Evolutionary conservation across 2,329 filamentous ascomycete species (phyloP).

Genomic region (Fusarium nodosum): DNA sequence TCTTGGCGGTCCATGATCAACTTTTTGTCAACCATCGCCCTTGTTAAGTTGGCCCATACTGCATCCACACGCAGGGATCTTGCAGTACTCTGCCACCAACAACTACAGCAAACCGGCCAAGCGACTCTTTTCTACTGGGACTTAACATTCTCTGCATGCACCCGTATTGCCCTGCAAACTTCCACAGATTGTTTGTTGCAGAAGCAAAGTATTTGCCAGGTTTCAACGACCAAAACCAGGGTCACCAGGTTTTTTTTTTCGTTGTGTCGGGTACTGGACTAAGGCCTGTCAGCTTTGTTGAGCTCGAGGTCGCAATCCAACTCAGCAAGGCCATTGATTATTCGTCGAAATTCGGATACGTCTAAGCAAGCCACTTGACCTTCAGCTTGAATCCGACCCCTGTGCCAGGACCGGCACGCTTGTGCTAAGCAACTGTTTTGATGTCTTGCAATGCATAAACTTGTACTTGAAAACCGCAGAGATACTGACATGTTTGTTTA

Average conservation of each 20-base stretch:
- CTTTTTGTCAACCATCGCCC: conserved; percentile 38
- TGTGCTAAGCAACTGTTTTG: conserved; percentile 19
- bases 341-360: conserved; percentile 21
- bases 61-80: conserved; percentile 29
- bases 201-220: conserved; percentile 10
- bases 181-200: conserved; percentile 17
- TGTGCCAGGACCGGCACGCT: conserved; percentile 22
- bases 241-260: conserved; percentile 1
- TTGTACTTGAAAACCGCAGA: conserved; percentile 5
- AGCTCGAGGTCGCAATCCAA: conserved; percentile 6
- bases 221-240: conserved; percentile 16
- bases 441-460: conserved; percentile 19
- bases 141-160: conserved; percentile 25
- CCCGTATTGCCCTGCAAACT: conserved; percentile 25
- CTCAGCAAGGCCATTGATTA: conserved; percentile 8
- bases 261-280: conserved; percentile 8
- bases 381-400: conserved; percentile 29
- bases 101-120: conserved; percentile 22
- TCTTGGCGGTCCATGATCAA: conserved; percentile 43
- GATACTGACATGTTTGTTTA: conserved; percentile 59
- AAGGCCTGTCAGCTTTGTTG: conserved; percentile 12
- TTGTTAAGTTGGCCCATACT: conserved; percentile 24
- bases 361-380: conserved; percentile 45
- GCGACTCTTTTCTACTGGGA: conserved; percentile 5
- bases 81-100: conserved; percentile 24